Evolutionary conservation across 805 yeast genomes (phyloP), one percentile per base, ranked within the genome.

Genomic region (Kuraishia cidri): DNA sequence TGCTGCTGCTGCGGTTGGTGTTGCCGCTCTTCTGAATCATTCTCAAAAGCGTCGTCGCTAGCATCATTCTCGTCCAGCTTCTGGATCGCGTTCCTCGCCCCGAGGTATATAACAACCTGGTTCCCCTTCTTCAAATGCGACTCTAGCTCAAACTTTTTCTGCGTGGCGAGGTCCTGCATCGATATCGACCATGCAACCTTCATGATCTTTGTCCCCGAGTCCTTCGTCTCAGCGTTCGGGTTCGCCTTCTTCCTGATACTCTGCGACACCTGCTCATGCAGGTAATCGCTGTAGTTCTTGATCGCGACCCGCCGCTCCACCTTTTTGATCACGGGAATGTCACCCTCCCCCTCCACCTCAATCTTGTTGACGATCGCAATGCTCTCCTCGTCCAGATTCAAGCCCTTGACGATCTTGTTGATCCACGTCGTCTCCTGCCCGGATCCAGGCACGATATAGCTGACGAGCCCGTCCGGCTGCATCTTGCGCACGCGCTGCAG

Each of bases 121-220:
- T 47, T 47, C 4, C 71, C 75, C 36, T 64, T 70, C 24, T 56
- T 53, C 37, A 72, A 40, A 13, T 69, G 64, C 3, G 53, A 47
- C 25, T 52, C 44, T 12, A 75, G 66, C 42, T 75, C 82, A 34
- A 61, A 59, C 10, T 56, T 54, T 45, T 75, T 75, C 38, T 75
- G 82, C 24, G 66, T 63, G 18, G 45, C 48, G 36, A 75, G 52
- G 48, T 75, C 82, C 26, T 66, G 63, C 22, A 55, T 49, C n/a
- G 67, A 64, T 14, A 75, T 75, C 30, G 67, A 64, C 81, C 81
- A 75, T 8, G 75, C 63, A 3, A 75, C 48, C 27, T 65, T 64
- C 22, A 75, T 52, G 21, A 63, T 52, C 41, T 75, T 75, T n/a
- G 61, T 39, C 21, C 62, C 60, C 0, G 42, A 37, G 11, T 54